phyloP scores from a whole-genome alignment of 768 basidiomycete genomes.

The Boletellus ananiceps region DNA sequence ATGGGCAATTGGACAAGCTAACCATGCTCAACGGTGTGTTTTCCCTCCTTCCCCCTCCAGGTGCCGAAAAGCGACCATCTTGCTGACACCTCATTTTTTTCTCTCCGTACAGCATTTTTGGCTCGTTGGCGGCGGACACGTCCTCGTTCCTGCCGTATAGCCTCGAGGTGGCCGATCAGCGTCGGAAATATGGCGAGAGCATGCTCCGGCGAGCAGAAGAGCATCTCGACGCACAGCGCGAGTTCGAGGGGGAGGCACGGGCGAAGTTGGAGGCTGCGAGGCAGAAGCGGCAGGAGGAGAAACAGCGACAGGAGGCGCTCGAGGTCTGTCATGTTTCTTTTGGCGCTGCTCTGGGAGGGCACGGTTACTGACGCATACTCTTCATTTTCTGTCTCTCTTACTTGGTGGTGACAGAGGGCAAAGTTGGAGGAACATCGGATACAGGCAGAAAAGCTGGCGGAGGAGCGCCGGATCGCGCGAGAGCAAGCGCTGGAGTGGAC shows the following conservation, averaged over 20 bases:
- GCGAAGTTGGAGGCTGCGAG: slow-evolving; percentile 75
- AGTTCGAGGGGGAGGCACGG: slow-evolving; percentile 65
- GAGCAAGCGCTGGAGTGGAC: slow-evolving; percentile 83
- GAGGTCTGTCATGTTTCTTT: slow-evolving; percentile 47
- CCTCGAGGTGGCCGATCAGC: slow-evolving; percentile 82
- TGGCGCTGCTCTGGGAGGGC: not conserved
- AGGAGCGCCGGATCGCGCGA: slow-evolving; percentile 66
- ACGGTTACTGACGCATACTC: not conserved
- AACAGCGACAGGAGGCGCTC: slow-evolving; percentile 53
- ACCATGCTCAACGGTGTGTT: slow-evolving; percentile 79
- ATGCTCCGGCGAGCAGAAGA: slow-evolving; percentile 80
- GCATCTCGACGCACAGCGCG: slow-evolving; percentile 67
- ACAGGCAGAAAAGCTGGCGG: slow-evolving; percentile 76
- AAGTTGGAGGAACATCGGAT: slow-evolving; percentile 60
- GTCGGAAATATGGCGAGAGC: slow-evolving; percentile 84
- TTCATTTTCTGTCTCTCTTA: not conserved
- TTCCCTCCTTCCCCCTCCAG: not conserved
- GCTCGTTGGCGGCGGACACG: slow-evolving; percentile 71
- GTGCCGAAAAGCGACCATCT: not conserved
- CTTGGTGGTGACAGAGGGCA: slow-evolving; percentile 40
- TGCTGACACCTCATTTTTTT: not conserved
- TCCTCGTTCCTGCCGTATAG: slow-evolving; percentile 73
- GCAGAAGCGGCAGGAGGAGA: slow-evolving; percentile 75
- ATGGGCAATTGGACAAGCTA: slow-evolving; percentile 72
- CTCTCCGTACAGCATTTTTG: slow-evolving; percentile 60